phyloP scores from a whole-genome alignment of 257 asterid species.

The Ocimum tenuiflorum region DNA sequence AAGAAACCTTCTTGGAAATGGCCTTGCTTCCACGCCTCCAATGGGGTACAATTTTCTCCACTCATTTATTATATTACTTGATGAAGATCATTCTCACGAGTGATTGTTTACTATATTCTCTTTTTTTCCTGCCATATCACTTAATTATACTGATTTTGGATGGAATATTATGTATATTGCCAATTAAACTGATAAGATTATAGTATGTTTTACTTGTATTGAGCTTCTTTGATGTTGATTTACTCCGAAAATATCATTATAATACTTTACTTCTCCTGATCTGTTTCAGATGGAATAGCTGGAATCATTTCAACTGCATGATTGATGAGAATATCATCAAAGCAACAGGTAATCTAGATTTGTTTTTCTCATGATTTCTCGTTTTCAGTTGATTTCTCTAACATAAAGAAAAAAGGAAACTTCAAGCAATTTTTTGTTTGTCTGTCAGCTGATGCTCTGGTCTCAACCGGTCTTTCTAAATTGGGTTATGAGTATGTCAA shows the following conservation, averaged over 20 bases:
- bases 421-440: not conserved
- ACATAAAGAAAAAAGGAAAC: not conserved
- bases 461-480: constrained; percentile 70
- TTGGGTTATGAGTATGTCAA: constrained; percentile 69
- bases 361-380: not conserved
- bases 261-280: not conserved
- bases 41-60: constrained; percentile 23
- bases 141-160: not conserved
- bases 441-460: constrained; percentile 69
- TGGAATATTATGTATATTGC: no score
- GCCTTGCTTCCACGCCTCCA: constrained; percentile 42
- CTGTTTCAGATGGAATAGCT: constrained; percentile 68
- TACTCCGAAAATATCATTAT: not conserved
- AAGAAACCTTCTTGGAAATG: constrained; percentile 27
- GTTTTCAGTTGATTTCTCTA: not conserved
- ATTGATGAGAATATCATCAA: constrained; percentile 56
- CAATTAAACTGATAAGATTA: no score
- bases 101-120: no score
- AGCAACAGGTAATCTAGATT: constrained; percentile 41
- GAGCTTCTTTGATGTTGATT: no score
- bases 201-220: no score
- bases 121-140: not conserved
- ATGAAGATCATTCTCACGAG: no score
- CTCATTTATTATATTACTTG: not conserved
- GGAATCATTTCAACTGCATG: constrained; percentile 66